A percentile compares a stretch with the other conserved stretches of the same genome.
These are phyloP conservation scores for Amniculicola lignicola DNA, from an alignment of 495 filamentous ascomycete genomes.

Conservation along the genomic window DNA sequence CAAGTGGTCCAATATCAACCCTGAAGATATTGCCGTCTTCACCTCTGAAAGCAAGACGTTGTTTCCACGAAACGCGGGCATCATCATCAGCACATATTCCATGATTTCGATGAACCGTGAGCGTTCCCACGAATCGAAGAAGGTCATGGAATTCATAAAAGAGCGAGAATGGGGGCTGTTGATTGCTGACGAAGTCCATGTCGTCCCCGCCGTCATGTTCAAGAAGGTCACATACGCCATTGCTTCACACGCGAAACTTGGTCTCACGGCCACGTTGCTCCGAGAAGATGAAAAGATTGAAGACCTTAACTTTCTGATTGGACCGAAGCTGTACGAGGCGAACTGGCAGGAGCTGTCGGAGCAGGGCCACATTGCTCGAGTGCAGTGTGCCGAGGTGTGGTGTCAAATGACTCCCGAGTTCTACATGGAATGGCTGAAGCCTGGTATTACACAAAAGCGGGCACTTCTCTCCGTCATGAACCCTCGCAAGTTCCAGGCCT, in stretches of 20 bases:
- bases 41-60: slow-evolving; percentile 90
- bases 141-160: slow-evolving; percentile 96
- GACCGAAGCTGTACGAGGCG: slow-evolving; percentile 94
- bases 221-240: slow-evolving; percentile 86
- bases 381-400: slow-evolving; percentile 98
- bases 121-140: slow-evolving; percentile 85
- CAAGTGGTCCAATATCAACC: slow-evolving; percentile 97
- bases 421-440: slow-evolving; percentile 85
- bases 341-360: slow-evolving; percentile 99
- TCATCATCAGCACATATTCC: slow-evolving; percentile 95
- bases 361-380: slow-evolving; percentile 93
- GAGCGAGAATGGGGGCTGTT: slow-evolving; percentile 96
- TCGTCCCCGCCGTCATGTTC: slow-evolving; percentile 95
- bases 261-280: slow-evolving; percentile 88
- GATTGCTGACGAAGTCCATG: slow-evolving; percentile 97
- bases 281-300: slow-evolving; percentile 98
- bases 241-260: slow-evolving; percentile 93
- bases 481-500: slow-evolving; percentile 92
- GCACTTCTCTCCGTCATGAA: slow-evolving; percentile 94
- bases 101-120: slow-evolving; percentile 91
- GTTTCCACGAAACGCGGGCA: slow-evolving; percentile 84
- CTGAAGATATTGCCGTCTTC: slow-evolving; percentile 89
- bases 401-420: slow-evolving; percentile 99
- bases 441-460: slow-evolving; percentile 63
- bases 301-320: slow-evolving; percentile 96